Evolutionary conservation across 1,284 basidiomycete species (phyloP).

Genomic region (Chalciporus piperatoides): DNA sequence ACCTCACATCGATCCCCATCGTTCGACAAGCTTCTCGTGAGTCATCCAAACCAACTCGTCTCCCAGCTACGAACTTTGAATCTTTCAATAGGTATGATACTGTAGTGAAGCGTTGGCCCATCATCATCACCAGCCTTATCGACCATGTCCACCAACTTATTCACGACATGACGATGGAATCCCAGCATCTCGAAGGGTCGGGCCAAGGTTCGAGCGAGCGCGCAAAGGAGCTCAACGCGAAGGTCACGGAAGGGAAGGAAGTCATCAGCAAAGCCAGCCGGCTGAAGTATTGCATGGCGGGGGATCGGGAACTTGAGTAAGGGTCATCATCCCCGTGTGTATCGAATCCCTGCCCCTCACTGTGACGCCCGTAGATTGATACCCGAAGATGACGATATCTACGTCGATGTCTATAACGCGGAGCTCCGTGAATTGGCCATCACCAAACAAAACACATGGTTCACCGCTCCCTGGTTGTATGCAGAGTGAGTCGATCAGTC

Average conservation of each 20-base stretch:
- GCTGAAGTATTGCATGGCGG: conserved; percentile 88
- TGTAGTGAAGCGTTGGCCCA: conserved; percentile 77
- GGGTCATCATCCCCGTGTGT: conserved; percentile 26
- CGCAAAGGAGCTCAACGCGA: conserved; percentile 31
- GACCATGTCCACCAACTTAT: conserved; percentile 64
- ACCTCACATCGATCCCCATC: conserved; percentile 9
- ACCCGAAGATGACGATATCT: conserved; percentile 67
- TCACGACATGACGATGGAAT: conserved; percentile 44
- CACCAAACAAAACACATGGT: conserved; percentile 74
- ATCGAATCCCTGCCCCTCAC: conserved; percentile 1
- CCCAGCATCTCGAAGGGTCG: conserved; percentile 5
- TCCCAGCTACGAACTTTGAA: neutral
- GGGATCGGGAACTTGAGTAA: conserved; percentile 73
- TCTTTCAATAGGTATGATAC: conserved; percentile 53
- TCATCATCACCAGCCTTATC: conserved; percentile 80
- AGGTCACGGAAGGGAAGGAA: conserved; percentile 67
- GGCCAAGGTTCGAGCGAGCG: conserved; percentile 17
- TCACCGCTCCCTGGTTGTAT: conserved; percentile 89
- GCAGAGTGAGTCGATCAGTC: conserved; percentile 69
- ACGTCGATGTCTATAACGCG: conserved; percentile 68
- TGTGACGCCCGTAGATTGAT: conserved; percentile 49
- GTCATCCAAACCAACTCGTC: conserved; percentile 19
- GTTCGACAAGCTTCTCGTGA: conserved; percentile 46
- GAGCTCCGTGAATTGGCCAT: conserved; percentile 55
- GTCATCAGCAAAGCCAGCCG: conserved; percentile 79